Percentiles rank a stretch among this genome's conserved stretches.
Conservation (phyloP, 2,329 filamentous ascomycete genomes). For the Ceratocystis albifundus region DNA sequence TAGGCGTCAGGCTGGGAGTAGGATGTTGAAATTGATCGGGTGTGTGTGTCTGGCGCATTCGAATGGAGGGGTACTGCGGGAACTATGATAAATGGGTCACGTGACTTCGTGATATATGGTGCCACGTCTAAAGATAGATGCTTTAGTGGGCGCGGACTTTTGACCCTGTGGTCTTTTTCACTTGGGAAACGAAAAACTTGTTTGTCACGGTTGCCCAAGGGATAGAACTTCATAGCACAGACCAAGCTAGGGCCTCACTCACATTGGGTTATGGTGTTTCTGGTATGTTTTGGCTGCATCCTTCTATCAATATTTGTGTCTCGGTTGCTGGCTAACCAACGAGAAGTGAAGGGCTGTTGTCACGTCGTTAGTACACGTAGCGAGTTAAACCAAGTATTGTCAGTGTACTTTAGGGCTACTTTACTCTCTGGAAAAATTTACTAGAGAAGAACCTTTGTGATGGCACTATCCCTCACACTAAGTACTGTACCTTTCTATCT, state of each 20-base stretch:
- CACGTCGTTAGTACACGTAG: constrained; percentile 3
- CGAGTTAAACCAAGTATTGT: neutral
- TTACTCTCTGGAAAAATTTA: neutral
- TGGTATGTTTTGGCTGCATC: neutral
- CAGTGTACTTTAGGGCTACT: no score
- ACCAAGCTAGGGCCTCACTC: constrained; percentile 5
- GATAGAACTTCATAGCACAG: constrained; percentile 5
- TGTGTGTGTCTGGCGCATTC: neutral
- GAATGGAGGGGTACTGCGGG: no score
- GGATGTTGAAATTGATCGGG: neutral
- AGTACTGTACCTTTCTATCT: constrained; percentile 14
- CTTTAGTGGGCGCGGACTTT: neutral
- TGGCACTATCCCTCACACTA: neutral
- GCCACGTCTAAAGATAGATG: neutral
- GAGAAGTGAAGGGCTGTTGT: neutral
- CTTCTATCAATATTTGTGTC: neutral
- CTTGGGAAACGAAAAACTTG: neutral
- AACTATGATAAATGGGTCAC: neutral
- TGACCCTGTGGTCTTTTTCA: neutral
- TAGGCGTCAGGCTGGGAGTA: neutral
- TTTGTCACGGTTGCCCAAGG: neutral
- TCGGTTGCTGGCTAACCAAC: neutral
- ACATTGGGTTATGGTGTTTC: neutral
- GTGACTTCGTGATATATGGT: constrained; percentile 7
- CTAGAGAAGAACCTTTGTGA: neutral